Percentiles rank a stretch among this genome's conserved stretches.
Evolutionary conservation across 2,329 filamentous ascomycete genomes (phyloP).

Genomic region (Paracoccidioides brasiliensis): DNA sequence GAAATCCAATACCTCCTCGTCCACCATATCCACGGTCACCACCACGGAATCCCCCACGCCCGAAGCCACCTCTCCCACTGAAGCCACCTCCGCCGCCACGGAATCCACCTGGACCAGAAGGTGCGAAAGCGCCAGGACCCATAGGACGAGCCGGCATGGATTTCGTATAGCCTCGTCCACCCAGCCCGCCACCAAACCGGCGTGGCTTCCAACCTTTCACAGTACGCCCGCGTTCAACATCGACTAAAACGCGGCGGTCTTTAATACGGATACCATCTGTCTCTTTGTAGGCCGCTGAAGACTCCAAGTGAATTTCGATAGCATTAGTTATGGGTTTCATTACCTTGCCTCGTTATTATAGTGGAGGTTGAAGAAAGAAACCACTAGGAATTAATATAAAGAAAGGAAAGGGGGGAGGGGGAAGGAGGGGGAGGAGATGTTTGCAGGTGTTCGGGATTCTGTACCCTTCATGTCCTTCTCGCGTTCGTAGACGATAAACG

Average conservation of each 20-base stretch:
- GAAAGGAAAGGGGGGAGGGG: constrained; percentile 3
- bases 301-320: constrained; percentile 22
- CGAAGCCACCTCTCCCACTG: constrained; percentile 37
- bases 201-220: constrained; percentile 88
- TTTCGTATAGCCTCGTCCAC: constrained; percentile 87
- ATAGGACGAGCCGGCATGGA: constrained; percentile 57
- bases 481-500: constrained; percentile 91
- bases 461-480: constrained; percentile 99
- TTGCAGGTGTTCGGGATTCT: constrained; percentile 27
- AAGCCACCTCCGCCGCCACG: constrained; percentile 43
- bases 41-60: constrained; percentile 38
- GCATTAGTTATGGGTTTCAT: constrained; percentile 23
- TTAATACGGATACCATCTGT: constrained; percentile 85
- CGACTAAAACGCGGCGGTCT: constrained; percentile 80
- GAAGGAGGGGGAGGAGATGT: constrained; percentile 20
- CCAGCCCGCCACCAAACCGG: constrained; percentile 80
- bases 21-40: constrained; percentile 37
- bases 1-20: constrained; percentile 42
- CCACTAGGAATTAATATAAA: background rate
- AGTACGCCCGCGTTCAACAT: constrained; percentile 90
- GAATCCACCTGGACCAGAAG: constrained; percentile 44
- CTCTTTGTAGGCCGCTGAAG: constrained; percentile 78
- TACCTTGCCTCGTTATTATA: constrained; percentile 14
- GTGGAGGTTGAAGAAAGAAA: constrained; percentile 6
- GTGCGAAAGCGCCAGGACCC: constrained; percentile 46